phyloP scores from a whole-genome alignment of 2,329 filamentous ascomycete genomes.

The Calonectria honghensis region DNA sequence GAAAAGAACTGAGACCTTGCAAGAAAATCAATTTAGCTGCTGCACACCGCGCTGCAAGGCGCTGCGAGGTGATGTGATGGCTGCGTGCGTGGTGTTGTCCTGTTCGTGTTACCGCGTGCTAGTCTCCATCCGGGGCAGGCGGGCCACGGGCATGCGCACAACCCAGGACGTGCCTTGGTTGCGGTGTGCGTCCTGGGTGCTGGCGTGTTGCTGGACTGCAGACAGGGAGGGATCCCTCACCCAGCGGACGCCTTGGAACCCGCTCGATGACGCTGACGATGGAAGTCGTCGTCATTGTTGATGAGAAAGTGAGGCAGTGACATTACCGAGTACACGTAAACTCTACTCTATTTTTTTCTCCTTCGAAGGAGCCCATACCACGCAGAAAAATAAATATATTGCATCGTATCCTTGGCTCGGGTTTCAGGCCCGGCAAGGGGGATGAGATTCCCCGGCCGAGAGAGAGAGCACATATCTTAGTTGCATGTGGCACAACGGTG shows the following conservation, averaged over 20 bases:
- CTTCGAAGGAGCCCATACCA: conserved; percentile 1
- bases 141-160: conserved; percentile 23
- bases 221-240: conserved; percentile 14
- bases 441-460: conserved; percentile 17
- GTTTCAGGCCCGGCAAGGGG: conserved; percentile 8
- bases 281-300: neutral
- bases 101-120: conserved; percentile 50
- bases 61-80: conserved; percentile 53
- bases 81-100: conserved; percentile 42
- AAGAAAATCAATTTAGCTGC: conserved; percentile 39
- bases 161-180: conserved; percentile 18
- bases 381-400: conserved; percentile 2
- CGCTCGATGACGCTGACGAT: conserved; percentile 31
- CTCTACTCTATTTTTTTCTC: conserved; percentile 1
- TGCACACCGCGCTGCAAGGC: conserved; percentile 38
- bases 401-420: neutral
- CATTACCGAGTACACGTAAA: conserved; percentile 1
- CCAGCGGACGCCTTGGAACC: conserved; percentile 19
- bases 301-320: neutral
- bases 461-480: neutral
- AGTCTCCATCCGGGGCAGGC: conserved; percentile 30
- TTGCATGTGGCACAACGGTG: conserved; percentile 4
- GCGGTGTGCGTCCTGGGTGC: conserved; percentile 24
- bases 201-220: neutral
- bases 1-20: conserved; percentile 37